These are phyloP conservation scores for Pelomyxa schiedti DNA, from an alignment of 78 protist species.

Conservation along the genomic window DNA sequence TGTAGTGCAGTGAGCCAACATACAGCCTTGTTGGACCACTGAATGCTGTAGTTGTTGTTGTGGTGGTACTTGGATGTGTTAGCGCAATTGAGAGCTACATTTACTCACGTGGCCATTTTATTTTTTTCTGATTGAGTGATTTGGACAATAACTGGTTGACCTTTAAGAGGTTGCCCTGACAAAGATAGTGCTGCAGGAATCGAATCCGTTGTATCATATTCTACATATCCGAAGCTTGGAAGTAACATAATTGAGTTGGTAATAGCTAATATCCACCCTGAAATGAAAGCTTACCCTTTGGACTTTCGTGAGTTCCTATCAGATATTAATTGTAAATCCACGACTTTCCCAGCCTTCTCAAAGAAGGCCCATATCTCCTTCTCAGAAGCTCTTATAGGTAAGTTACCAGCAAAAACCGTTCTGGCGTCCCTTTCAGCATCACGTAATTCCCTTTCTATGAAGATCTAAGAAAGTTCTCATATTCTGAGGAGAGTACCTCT, in stretches of 20 bases:
- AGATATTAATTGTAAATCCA: conserved; percentile 17
- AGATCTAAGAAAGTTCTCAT: no score
- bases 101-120: no score
- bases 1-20: conserved; percentile 12
- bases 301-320: conserved; percentile 30
- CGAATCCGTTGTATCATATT: conserved; percentile 13
- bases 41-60: not conserved
- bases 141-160: conserved; percentile 17
- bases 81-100: no score
- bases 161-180: conserved; percentile 6
- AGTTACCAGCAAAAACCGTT: conserved; percentile 39
- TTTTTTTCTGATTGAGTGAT: conserved; percentile 25
- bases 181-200: conserved; percentile 15
- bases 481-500: no score
- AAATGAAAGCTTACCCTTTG: conserved; percentile 15
- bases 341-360: conserved; percentile 18
- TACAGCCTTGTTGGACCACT: conserved; percentile 1
- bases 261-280: not conserved
- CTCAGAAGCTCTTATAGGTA: conserved; percentile 7
- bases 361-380: conserved; percentile 20
- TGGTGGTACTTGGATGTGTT: no score
- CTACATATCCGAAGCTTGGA: conserved; percentile 24
- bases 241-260: not conserved
- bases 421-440: conserved; percentile 29
- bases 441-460: no score